These are phyloP conservation scores for Stevia rebaudiana DNA, from an alignment of 140 eudicot genomes.

Conservation along the genomic window DNA sequence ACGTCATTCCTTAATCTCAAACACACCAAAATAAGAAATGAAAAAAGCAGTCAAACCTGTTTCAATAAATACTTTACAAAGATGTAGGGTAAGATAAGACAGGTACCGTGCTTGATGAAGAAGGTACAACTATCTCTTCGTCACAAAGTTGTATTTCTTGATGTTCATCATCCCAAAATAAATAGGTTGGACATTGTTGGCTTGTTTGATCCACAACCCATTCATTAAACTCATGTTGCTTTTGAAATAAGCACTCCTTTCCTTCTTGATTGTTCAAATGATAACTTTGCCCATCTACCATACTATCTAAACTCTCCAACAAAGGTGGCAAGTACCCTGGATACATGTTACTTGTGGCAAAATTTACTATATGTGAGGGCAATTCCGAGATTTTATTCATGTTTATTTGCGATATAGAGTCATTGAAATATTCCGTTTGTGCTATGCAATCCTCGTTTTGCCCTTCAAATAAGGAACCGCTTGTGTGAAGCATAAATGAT, in stretches of 20 bases:
- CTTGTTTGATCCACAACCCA: conserved; percentile 63
- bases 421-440: conserved; percentile 30
- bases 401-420: conserved; percentile 39
- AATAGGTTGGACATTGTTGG: conserved; percentile 43
- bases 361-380: conserved; percentile 21
- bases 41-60: conserved; percentile 13
- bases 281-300: conserved; percentile 34
- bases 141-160: conserved; percentile 40
- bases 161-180: conserved; percentile 65
- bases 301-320: conserved; percentile 42
- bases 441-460: conserved; percentile 18
- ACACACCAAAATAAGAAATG: too few species aligned
- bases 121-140: conserved; percentile 32
- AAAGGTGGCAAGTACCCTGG: conserved; percentile 51
- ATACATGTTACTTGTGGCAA: conserved; percentile 25
- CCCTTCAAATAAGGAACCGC: conserved; percentile 25
- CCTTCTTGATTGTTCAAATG: conserved; percentile 28
- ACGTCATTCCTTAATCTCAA: conserved; percentile 19
- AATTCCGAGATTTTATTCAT: conserved; percentile 29
- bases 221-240: conserved; percentile 45
- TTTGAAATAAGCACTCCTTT: conserved; percentile 37
- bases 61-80: conserved; percentile 21
- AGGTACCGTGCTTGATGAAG: conserved; percentile 41
- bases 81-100: conserved; percentile 50
- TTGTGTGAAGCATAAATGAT: conserved; percentile 63